phyloP scores from a whole-genome alignment of 345 rosid species.

The Gossypium arboreum region DNA sequence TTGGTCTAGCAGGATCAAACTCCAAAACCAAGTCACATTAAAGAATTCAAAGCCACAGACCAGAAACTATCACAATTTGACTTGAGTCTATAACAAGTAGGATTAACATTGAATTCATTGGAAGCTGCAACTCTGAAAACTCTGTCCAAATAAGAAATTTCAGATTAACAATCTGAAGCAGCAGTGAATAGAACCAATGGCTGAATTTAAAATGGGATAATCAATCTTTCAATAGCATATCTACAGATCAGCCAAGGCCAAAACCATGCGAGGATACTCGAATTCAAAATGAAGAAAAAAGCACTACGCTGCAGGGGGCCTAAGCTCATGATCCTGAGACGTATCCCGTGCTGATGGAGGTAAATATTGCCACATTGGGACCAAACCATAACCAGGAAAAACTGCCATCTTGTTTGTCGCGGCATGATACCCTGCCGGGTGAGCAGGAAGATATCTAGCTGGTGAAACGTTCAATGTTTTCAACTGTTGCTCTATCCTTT shows the following conservation, averaged over 20 bases:
- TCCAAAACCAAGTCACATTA: not conserved
- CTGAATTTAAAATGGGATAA: not conserved
- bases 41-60: not conserved
- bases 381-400: slow-evolving; percentile 60
- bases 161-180: no score
- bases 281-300: not conserved
- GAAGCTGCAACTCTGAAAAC: not conserved
- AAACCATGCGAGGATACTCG: not conserved
- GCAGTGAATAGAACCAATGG: not conserved
- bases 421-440: slow-evolving; percentile 52
- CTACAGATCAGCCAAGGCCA: slow-evolving; percentile 2
- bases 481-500: slow-evolving; percentile 67
- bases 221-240: not conserved
- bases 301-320: slow-evolving; percentile 91
- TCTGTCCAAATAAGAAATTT: not conserved
- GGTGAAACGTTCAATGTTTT: slow-evolving; percentile 54
- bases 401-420: slow-evolving; percentile 58
- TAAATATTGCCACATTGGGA: slow-evolving; percentile 95
- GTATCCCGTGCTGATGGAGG: slow-evolving; percentile 75
- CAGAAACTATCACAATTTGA: not conserved
- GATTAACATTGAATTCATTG: not conserved
- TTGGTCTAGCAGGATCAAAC: not conserved
- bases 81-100: not conserved
- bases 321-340: slow-evolving; percentile 83
- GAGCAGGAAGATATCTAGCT: slow-evolving; percentile 51